Conservation (phyloP, 2,329 filamentous ascomycete species). For the Myotisia sp. region DNA sequence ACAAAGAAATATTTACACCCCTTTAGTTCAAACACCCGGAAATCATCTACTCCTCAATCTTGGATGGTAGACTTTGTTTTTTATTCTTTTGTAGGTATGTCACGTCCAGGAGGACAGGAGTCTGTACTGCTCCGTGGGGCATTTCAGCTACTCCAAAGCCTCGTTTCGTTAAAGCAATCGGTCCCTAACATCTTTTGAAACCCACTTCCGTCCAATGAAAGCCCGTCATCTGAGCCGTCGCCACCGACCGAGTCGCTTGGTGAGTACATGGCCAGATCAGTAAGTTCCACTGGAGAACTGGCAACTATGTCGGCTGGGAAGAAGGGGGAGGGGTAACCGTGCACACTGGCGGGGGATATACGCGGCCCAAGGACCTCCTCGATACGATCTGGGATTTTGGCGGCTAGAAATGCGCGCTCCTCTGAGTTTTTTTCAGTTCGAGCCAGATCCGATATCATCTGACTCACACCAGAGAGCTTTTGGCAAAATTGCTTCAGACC, state of each 20-base stretch:
- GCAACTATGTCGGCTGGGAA: constrained; percentile 7
- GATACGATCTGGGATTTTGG: constrained; percentile 12
- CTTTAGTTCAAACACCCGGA: constrained; percentile 1
- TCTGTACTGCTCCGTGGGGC: too few species aligned
- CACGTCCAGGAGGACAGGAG: too few species aligned
- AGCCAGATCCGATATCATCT: constrained; percentile 13
- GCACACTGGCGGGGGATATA: constrained; percentile 1
- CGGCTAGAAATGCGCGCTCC: constrained; percentile 11
- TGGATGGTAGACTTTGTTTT: too few species aligned
- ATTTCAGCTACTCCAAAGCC: constrained; percentile 11
- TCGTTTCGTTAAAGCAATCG: constrained; percentile 8
- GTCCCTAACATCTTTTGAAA: constrained; percentile 9
- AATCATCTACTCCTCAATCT: constrained; percentile 1
- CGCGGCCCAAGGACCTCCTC: constrained; percentile 13
- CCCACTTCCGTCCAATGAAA: constrained; percentile 9
- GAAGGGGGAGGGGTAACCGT: constrained; percentile 5
- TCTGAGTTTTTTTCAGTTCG: constrained; percentile 9
- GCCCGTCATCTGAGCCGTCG: constrained; percentile 11
- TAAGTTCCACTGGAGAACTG: constrained; percentile 10
- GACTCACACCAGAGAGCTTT: constrained; percentile 12
- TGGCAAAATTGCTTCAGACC: constrained; percentile 14
- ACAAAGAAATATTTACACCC: background rate
- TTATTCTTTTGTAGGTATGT: too few species aligned
- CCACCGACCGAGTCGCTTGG: constrained; percentile 9
- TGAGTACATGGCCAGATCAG: constrained; percentile 10